Conservation (phyloP, 1,284 basidiomycete species). For the Sporisorium scitamineum region DNA sequence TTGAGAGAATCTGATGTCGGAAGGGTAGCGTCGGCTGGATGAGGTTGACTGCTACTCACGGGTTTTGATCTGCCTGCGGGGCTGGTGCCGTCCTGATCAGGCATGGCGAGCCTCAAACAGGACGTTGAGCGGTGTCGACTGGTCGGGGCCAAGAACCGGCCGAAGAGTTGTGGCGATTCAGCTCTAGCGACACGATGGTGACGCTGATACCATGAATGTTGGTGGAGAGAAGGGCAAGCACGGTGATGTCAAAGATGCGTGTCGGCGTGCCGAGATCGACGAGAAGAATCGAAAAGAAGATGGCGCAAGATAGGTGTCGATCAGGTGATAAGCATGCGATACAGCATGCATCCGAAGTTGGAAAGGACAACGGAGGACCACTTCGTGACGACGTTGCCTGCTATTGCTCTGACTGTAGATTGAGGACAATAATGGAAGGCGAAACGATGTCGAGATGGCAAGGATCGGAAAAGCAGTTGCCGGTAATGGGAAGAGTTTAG, state of each 20-base stretch:
- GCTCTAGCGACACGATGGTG: background rate
- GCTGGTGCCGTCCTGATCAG: constrained; percentile 7
- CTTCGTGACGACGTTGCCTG: background rate
- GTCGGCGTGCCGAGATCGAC: background rate
- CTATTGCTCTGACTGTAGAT: background rate
- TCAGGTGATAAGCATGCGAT: background rate
- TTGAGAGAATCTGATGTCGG: too few relatives aligned
- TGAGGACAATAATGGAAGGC: background rate
- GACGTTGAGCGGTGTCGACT: background rate
- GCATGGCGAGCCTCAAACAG: constrained; percentile 6
- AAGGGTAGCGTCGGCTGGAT: background rate
- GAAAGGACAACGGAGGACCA: background rate
- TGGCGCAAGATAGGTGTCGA: background rate
- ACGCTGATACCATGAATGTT: background rate
- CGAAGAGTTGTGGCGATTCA: background rate
- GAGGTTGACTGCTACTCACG: constrained; percentile 1
- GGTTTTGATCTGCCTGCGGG: background rate
- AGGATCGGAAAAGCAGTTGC: background rate
- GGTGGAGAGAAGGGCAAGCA: background rate
- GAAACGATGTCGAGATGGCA: background rate
- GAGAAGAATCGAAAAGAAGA: background rate
- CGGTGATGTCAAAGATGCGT: background rate
- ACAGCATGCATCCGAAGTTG: background rate
- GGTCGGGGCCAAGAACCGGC: background rate
- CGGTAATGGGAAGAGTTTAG: background rate